Percentiles rank a stretch among this genome's conserved stretches.
Conservation (phyloP, 441 rosid species). For the Adansonia madagascariensis region DNA sequence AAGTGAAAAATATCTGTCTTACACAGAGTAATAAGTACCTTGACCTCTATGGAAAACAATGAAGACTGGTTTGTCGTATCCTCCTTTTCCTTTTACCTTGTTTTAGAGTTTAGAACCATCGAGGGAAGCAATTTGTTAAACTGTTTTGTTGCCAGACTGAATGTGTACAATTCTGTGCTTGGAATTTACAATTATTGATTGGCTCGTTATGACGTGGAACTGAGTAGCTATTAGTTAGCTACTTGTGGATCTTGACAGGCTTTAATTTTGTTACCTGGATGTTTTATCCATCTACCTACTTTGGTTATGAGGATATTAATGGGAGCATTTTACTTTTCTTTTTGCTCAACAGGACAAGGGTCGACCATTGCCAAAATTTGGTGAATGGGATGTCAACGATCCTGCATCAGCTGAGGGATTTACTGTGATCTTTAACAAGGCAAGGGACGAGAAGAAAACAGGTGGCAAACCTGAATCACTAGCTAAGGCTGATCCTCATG, state of each 20-base stretch:
- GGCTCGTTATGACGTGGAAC: neutral
- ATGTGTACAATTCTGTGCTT: neutral
- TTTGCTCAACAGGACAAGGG: conserved; percentile 54
- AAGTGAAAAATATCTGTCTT: conserved; percentile 9
- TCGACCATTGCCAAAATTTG: conserved; percentile 73
- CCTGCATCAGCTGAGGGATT: conserved; percentile 84
- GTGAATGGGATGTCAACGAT: conserved; percentile 84
- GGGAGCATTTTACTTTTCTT: neutral
- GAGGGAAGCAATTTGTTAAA: neutral
- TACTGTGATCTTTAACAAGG: conserved; percentile 74
- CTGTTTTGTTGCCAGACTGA: neutral
- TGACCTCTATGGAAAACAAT: conserved; percentile 1
- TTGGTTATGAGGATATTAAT: neutral
- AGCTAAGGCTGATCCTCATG: conserved; percentile 43
- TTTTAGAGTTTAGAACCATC: neutral
- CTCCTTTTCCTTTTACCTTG: neutral
- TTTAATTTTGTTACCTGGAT: neutral
- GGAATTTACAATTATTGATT: neutral
- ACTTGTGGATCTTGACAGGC: neutral
- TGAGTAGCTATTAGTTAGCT: neutral
- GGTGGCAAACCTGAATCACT: conserved; percentile 69
- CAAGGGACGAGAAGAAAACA: conserved; percentile 70
- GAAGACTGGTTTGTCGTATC: neutral
- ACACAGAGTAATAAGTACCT: neutral
- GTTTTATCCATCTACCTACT: neutral